Percentiles rank a stretch among this genome's conserved stretches.
Conservation (phyloP, 805 yeast genomes). For the Barnettozyma californica region DNA sequence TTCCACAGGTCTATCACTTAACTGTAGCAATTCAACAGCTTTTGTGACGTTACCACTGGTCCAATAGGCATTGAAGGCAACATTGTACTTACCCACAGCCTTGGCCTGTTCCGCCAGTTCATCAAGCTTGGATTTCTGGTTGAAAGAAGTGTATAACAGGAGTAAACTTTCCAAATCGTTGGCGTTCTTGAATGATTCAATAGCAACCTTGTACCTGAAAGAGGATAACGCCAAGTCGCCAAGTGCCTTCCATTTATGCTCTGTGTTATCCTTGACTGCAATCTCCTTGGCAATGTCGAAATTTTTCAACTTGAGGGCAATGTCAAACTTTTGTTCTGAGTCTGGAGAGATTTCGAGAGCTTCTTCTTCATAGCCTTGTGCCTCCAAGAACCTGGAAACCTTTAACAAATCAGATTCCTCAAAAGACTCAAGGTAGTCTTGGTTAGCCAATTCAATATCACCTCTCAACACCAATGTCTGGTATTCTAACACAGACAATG, state of each 20-base stretch:
- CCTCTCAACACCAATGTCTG: constrained; percentile 95
- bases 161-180: constrained; percentile 78
- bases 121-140: constrained; percentile 54
- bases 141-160: constrained; percentile 76
- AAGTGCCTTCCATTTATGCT: constrained; percentile 82
- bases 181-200: constrained; percentile 71
- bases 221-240: constrained; percentile 80
- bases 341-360: constrained; percentile 83
- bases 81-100: constrained; percentile 73
- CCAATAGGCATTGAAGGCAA: constrained; percentile 93
- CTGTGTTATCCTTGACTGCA: constrained; percentile 47
- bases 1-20: constrained; percentile 71
- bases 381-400: constrained; percentile 88
- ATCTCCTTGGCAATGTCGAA: constrained; percentile 67
- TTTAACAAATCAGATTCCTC: constrained; percentile 66
- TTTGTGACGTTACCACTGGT: constrained; percentile 61
- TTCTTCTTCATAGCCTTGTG: constrained; percentile 80
- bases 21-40: constrained; percentile 60
- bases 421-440: constrained; percentile 49
- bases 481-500: constrained; percentile 85
- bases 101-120: constrained; percentile 64
- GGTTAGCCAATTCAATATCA: constrained; percentile 78
- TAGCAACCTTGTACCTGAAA: constrained; percentile 81
- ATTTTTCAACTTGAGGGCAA: constrained; percentile 73
- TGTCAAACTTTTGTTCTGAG: constrained; percentile 84